Conservation (phyloP, 108 stramenopile species). For the Stephanodiscus triporus region DNA sequence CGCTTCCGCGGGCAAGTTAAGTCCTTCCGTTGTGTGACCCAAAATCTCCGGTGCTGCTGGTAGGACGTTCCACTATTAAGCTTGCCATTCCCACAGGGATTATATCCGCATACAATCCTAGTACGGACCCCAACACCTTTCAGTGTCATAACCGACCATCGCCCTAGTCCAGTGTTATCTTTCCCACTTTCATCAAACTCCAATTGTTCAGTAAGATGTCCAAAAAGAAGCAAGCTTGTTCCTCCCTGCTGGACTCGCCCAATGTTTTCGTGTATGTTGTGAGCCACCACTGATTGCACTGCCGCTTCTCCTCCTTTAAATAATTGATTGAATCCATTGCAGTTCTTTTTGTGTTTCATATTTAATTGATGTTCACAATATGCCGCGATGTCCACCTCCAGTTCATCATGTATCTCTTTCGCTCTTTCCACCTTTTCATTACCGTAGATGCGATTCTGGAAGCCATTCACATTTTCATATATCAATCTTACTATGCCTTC, state of each 20-base stretch:
- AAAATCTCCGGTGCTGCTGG: background rate
- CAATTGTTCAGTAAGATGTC: constrained; percentile 6
- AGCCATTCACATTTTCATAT: background rate
- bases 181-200: background rate
- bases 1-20: background rate
- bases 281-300: background rate
- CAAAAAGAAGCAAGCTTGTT: background rate
- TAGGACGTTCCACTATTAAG: background rate
- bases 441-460: background rate
- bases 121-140: background rate
- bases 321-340: constrained; percentile 9
- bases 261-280: constrained; percentile 14
- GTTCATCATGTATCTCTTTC: constrained; percentile 2
- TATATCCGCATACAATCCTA: background rate
- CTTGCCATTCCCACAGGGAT: background rate
- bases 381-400: constrained; percentile 7
- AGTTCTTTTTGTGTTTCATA: constrained; percentile 4
- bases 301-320: constrained; percentile 20
- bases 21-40: background rate
- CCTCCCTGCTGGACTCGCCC: constrained; percentile 19
- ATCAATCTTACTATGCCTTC: background rate
- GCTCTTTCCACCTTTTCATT: background rate
- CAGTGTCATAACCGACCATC: constrained; percentile 15
- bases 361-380: constrained; percentile 19
- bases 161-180: constrained; percentile 6